Conservation (phyloP, 176 grass and related monocot species). For the Aegilops sharonensis region DNA sequence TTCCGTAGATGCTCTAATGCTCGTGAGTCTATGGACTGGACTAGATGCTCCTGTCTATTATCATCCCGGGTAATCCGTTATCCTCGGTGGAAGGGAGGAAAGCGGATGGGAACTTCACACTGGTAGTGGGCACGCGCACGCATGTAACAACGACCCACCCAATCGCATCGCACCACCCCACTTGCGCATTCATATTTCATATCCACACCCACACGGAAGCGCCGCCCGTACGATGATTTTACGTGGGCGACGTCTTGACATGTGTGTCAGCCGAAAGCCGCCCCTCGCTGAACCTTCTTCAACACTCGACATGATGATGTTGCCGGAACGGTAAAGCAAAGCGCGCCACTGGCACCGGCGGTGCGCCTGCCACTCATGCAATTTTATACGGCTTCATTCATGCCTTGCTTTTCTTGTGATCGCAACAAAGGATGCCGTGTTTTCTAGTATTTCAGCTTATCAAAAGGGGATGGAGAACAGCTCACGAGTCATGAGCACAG, state of each 20-base stretch:
- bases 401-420: not conserved
- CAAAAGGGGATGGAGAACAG: conserved; percentile 4
- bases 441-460: not conserved
- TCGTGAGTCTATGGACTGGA: too few species aligned
- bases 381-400: not conserved
- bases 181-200: not conserved
- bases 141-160: not conserved
- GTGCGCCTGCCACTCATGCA: conserved; percentile 25
- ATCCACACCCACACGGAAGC: conserved; percentile 5
- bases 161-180: not conserved
- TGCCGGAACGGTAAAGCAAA: conserved; percentile 17
- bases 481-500: not conserved
- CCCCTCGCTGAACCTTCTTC: conserved; percentile 24
- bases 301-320: not conserved
- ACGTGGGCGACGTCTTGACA: not conserved
- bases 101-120: conserved; percentile 25
- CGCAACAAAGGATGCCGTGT: not conserved
- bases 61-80: not conserved
- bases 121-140: not conserved
- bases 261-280: conserved; percentile 9
- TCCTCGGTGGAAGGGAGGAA: conserved; percentile 16
- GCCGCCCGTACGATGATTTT: not conserved
- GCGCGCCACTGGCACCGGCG: not conserved
- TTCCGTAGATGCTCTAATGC: too few species aligned
- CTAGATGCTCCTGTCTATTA: too few species aligned